Evolutionary conservation across 495 filamentous ascomycete genomes (phyloP).

Genomic region (Penicillium paradoxum): DNA sequence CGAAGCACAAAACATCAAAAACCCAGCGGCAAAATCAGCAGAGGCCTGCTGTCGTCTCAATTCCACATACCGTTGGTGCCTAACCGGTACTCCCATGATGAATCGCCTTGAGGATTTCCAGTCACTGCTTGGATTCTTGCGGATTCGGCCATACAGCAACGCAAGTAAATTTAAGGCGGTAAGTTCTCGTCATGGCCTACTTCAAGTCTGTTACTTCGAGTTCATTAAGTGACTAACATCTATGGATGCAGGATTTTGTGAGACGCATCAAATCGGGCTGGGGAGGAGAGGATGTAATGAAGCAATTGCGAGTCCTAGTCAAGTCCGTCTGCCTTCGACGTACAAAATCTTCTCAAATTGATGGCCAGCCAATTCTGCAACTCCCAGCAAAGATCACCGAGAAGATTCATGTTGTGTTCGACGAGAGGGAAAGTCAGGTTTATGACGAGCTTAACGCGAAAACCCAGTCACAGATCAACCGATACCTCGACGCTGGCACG

Average conservation of each 20-base stretch:
- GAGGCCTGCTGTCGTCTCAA: constrained; percentile 57
- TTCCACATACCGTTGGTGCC: constrained; percentile 68
- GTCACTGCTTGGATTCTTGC: constrained; percentile 74
- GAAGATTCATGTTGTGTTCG: constrained; percentile 65
- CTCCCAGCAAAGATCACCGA: constrained; percentile 67
- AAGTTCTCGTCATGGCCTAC: constrained; percentile 20
- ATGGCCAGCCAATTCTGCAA: constrained; percentile 76
- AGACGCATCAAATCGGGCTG: constrained; percentile 45
- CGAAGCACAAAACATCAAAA: constrained; percentile 94
- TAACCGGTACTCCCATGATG: constrained; percentile 95
- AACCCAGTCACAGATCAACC: constrained; percentile 69
- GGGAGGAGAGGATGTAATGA: constrained; percentile 50
- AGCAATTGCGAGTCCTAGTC: constrained; percentile 70
- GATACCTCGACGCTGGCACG: constrained; percentile 65
- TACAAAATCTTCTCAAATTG: constrained; percentile 76
- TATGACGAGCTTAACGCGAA: constrained; percentile 68
- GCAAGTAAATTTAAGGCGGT: constrained; percentile 57
- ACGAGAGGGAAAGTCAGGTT: constrained; percentile 62
- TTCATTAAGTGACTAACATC: background rate
- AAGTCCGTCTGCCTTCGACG: constrained; percentile 83
- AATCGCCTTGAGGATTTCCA: constrained; percentile 81
- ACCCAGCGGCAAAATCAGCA: constrained; percentile 63
- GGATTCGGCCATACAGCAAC: constrained; percentile 73
- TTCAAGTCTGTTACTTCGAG: background rate
- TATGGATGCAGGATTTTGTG: constrained; percentile 41